Base-by-base conservation (phyloP, 148 eudicot species). In the Heliosperma pusillum region DNA sequence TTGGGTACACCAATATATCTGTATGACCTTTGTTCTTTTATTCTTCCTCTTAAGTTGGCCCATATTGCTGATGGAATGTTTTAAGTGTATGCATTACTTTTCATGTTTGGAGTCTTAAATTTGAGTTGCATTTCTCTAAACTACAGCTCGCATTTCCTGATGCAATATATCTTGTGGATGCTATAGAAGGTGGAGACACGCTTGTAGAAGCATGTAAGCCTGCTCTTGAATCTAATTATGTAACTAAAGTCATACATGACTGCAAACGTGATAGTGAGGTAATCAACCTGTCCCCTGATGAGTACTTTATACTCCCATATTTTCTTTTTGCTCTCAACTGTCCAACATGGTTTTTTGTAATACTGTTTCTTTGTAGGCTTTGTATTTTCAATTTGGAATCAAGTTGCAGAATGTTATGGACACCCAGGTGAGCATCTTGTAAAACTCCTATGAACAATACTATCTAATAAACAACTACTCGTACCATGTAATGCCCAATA, bases 181-280 rank as follows among this genome's bases (percentile, higher is more conserved):
- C 93, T 70, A 82, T 84, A 86, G 81, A 87, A 83, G 98, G 98
- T 62, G 97, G 97, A 73, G 82, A 83, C 72, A 65, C 60, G 78
- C 88, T 94, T 67, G 82, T 91, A 73, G 81, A 88, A 87, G 97
- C 98, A 57, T 94, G 98, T 87, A 91, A 91, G 92, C 93, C 97
- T 82, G 97, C 91, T 79, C 93, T 91, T 66, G 98, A 94, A 83
- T 94, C 98, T 71, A 78, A 66, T 73, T 82, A 87, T 81, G 74
- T 94, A 92, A 95, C 93, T 59, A 92, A 95, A 89, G 98, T 95
- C 30, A 90, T 95, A 75, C 98, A 95, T 74, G 97, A 95, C 86
- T 95, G 98, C 93, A 95, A 95, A 84, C 89, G 97, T 33, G 98
- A 95, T 77, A 92, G 97, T 83, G 98, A 94, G 98, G 97, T 94